Percentiles rank a stretch among this genome's conserved stretches.
These are phyloP conservation scores for Corynespora cassiicola DNA, from an alignment of 2,329 filamentous ascomycete species.

Conservation along the genomic window DNA sequence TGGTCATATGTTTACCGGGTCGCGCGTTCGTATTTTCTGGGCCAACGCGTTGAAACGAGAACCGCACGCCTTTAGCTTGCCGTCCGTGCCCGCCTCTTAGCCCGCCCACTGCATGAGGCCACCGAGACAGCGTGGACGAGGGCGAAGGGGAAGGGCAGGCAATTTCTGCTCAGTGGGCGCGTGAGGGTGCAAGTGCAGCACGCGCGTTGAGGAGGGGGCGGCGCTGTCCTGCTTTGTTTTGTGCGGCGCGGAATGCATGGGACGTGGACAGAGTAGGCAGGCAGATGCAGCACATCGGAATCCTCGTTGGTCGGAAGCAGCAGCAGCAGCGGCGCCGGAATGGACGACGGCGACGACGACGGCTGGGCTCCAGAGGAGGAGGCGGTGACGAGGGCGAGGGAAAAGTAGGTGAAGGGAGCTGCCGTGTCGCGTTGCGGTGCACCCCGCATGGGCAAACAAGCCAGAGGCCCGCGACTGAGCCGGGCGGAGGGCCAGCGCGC, in stretches of 20 bases:
- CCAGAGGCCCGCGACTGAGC: not conserved
- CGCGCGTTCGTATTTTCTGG: conserved; percentile 24
- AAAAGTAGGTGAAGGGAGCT: too few relatives aligned
- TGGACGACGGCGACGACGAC: conserved; percentile 20
- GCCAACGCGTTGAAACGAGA: conserved; percentile 25
- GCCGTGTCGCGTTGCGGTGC: conserved; percentile 31
- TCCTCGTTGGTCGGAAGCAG: conserved; percentile 24
- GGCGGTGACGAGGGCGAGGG: too few relatives aligned
- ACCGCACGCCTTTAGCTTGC: conserved; percentile 16
- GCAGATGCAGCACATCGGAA: conserved; percentile 25
- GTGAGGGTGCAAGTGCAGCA: conserved; percentile 9
- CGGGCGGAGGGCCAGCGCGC: conserved; percentile 14
- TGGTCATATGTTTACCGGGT: conserved; percentile 26
- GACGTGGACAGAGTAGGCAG: too few relatives aligned
- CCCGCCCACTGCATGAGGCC: conserved; percentile 5
- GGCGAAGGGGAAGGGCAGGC: conserved; percentile 16
- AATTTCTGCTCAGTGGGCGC: conserved; percentile 1
- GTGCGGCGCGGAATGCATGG: conserved; percentile 29
- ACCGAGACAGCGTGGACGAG: conserved; percentile 16
- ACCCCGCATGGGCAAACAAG: too few relatives aligned
- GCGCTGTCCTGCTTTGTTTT: conserved; percentile 11
- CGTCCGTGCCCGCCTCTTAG: conserved; percentile 4
- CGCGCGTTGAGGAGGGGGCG: not conserved
- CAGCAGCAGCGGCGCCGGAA: conserved; percentile 14
- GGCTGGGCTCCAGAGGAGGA: conserved; percentile 20